Evolutionary conservation across 2,329 filamentous ascomycete genomes (phyloP), one percentile per base, ranked within the genome.

Genomic region (Macrophomina tecta): DNA sequence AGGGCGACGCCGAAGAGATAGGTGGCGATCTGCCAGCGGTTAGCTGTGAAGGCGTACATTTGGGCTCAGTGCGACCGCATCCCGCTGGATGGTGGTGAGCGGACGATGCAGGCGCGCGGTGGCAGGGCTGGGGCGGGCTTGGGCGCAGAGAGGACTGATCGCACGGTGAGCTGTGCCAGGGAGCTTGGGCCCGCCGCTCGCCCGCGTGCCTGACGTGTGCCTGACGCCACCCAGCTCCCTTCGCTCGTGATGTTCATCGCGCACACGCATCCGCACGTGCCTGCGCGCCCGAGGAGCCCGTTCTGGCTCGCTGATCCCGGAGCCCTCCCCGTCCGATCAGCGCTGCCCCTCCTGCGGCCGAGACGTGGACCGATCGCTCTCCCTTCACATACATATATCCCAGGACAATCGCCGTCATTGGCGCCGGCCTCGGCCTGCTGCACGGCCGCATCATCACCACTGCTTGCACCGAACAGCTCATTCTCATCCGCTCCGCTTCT

Each of bases 1-100:
- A 96, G 88, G 68, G 91, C 91, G 74, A 95, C 91, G 75, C 90
- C 90, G 70, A 93, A 85, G 42, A 96, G 87, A 78, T 96, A 96
- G 36, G 91, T 91, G 67, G 86, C 77, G 36, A 85, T 82, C 74
- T 90, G 87, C 2, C 82, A 75, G 69, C 81, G 80, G 23, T 82
- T 84, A n/a, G 86, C 87, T 32, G 86, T 88, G 73, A 89, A 86
- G 68, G 75, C 75, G 70, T 79, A 73, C 77, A 78, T 78, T 40
- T 16, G 38, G 55, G 28, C n/a, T 45, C 42, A 36, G 30, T 42
- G 42, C 46, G 38, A 40, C 56, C 32, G 30, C 56, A 58, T 64
- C 32, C 42, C 8, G 40, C 34, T 42, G 53, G 11, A 18, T n/a
- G 30, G 42, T 38, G 38, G 60, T 16, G 42, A 53, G 64, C 28